Base-by-base conservation (phyloP, 148 eudicot genomes). In the Rhododendron ferrugineum region DNA sequence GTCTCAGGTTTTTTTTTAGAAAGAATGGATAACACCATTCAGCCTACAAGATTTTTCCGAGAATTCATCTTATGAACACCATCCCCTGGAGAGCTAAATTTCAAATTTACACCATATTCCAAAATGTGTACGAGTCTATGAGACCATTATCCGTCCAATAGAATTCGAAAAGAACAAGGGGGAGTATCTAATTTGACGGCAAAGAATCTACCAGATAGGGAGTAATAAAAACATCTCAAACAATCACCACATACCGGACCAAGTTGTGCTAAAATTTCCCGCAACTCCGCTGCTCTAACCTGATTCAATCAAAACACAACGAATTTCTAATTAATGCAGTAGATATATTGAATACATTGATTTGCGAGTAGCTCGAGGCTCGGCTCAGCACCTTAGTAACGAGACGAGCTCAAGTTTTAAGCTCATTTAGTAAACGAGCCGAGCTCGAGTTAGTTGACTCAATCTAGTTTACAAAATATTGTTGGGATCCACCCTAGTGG, bases 231-330 rank as follows among this genome's bases (percentile, higher is more conserved):
- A 37, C 2, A 76, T 37, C 9, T 52, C n/a, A 84, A 34, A 34
- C 2, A 11, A 84, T 23, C 52, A 50, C 46, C 74, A 87, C 87
- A 30, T 94, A 96, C 99, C 84, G 99, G 99, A 46, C 99, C 99
- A 89, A 96, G 97, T 85, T 96, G 94, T 77, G 92, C 93, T 85
- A 96, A 85, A 84, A 94, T 89, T 87, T 93, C 88, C 84, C 99
- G 93, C 90, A 96, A 93, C 91, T 96, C 92, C 36, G 92, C 95
- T 58, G 99, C 99, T 88, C 99, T 93, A 88, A 96, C 89, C 99
- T 89, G 80, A 87, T 79, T n/a, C 62, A 86, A 76, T 15, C 52
- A 34, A 49, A 62, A 47, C 56, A 62, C 5, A 44, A 62, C 13
- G 34, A 81, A 6, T 20, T 10, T 50, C 42, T n/a, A 64, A 22